Base-by-base conservation (phyloP, 257 asterid genomes). In the Ocimum tenuiflorum region DNA sequence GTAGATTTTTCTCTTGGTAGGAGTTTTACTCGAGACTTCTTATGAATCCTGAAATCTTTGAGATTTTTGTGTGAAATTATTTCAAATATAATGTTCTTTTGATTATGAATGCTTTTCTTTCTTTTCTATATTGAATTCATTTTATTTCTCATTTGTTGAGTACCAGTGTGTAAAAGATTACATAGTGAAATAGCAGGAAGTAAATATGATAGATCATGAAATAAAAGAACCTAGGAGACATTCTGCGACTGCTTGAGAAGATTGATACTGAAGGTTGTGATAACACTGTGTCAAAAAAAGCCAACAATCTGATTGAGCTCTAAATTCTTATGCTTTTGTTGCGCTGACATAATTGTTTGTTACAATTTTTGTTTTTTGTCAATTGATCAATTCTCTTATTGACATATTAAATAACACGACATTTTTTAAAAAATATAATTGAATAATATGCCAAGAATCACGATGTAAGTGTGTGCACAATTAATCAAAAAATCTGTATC, bases 1-100 rank as follows among this genome's bases (percentile, higher is more conserved):
- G 88, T 88, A 65, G 86, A 94, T 83, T 90, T 90, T 81, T 82
- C 99, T 73, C 77, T 94, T 46, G 96, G 99, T 94, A 82, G 59
- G 72, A 7, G 73, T 17, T 56, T 65, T 68, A 53, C 50, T 55
- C 73, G 48, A 7, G 36, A 27, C 31, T n/a, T n/a, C n/a, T 45
- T 49, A 54, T 17, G 45, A 52, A 9, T 36, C 45, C 3, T 10
- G 18, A 45, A 23, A 14, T 60, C 15, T 27, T 6, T 35, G 52
- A 60, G 15, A 39, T 57, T 39, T 36, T 8, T n/a, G 23, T 63
- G 39, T 19, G 11, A 1, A 20, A 18, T 18, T 56, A 20, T 18
- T 35, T 27, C 58, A 3, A 17, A 8, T 51, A 45, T 48, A 17
- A 20, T 27, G 23, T 57, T 22, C n/a, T n/a, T n/a, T n/a, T n/a